Base-by-base conservation (phyloP, 1,284 basidiomycete genomes). In the Austropuccinia psidii region DNA sequence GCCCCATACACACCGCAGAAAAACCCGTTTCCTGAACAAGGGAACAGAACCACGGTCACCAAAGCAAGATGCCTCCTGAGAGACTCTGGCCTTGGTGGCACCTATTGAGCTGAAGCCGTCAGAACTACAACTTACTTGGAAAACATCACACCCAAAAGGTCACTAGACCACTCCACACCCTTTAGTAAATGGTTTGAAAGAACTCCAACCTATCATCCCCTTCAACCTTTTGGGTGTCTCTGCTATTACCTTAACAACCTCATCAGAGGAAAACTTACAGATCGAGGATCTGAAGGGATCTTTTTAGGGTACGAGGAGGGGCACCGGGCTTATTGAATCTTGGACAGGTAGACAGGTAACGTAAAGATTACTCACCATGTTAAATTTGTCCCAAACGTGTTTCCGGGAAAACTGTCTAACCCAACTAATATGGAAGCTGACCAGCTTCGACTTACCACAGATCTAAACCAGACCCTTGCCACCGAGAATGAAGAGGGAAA, bases 1-100 rank as follows among this genome's bases (percentile, higher is more conserved):
- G 31, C 64, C 21, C 64, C 64, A 15, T 67, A 67, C 35, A 67
- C 27, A 6, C 65, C 65, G 13, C 65, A 78, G 57, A n/a, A 77
- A 73, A 83, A 81, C 76, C 70, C 81, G 76, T 75, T 78, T 43
- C 76, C 80, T 0, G 77, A 80, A 76, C 58, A 80, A 55, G 13
- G 75, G 27, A 76, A 79, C 75, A 66, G 80, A 0, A 82, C 79
- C 2, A 77, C 77, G n/a, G 58, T 79, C 1, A 77, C 79, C 17
- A 75, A 72, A 33, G 75, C 75, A 8, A 66, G 78, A 1, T 77
- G 79, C 0, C 76, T 83, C 75, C 75, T 82, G 0, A 52, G 77
- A 8, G 74, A 76, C 21, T 43, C 79, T 0, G 68, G 75, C 8
- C 76, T 83, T 0, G 80, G 79, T 8, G 70, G 67, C 50, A 75